Evolutionary conservation across 148 eudicot species (phyloP).

Genomic region (Fagopyrum tataricum): DNA sequence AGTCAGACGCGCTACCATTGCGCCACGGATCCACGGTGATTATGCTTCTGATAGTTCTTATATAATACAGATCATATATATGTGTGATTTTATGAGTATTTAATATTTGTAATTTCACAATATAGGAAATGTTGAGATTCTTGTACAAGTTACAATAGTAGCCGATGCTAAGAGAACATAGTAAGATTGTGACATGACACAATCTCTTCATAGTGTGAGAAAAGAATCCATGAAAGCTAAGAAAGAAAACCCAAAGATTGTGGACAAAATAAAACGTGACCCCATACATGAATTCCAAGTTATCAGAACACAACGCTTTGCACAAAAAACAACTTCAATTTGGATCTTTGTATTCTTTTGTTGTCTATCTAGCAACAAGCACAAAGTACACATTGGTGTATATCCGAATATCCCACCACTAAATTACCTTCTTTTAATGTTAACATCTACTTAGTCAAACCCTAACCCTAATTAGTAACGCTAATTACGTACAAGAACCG

Average conservation of each 20-base stretch:
- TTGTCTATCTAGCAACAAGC: not conserved
- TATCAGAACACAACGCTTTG: not conserved
- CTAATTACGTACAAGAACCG: too few species aligned
- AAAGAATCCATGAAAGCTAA: not conserved
- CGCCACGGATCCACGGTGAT: constrained; percentile 16
- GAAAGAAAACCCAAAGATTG: not conserved
- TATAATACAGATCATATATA: too few species aligned
- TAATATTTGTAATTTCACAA: too few species aligned
- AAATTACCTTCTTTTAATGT: not conserved
- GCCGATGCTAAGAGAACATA: not conserved
- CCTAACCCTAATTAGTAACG: too few species aligned
- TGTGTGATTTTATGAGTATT: too few species aligned
- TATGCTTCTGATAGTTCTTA: not conserved
- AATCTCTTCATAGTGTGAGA: not conserved
- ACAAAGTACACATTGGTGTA: constrained; percentile 1
- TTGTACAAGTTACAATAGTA: not conserved
- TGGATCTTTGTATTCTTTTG: not conserved
- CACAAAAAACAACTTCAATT: not conserved
- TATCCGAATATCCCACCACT: not conserved
- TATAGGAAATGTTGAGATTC: not conserved
- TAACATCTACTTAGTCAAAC: too few species aligned
- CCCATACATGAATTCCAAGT: constrained; percentile 10
- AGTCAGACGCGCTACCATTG: constrained; percentile 28
- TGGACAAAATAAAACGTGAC: constrained; percentile 7
- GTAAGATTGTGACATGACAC: not conserved